Evolutionary conservation across 495 filamentous ascomycete species (phyloP).

Genomic region (Penicillium parvum): DNA sequence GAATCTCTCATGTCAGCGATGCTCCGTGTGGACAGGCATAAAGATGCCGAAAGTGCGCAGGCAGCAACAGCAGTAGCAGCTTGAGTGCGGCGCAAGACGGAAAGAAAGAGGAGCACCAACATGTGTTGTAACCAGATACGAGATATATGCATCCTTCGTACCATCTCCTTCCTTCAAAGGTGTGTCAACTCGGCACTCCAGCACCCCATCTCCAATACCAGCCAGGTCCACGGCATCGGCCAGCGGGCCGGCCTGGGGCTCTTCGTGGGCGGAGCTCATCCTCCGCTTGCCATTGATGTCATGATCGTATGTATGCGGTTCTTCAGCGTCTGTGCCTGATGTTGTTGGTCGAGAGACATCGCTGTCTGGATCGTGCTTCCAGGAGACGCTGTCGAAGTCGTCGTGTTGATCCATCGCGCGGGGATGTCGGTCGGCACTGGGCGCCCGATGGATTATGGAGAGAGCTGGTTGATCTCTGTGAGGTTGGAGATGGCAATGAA

Average conservation of each 20-base stretch:
- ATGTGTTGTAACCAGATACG: conserved; percentile 86
- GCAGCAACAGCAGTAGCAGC: conserved; percentile 12
- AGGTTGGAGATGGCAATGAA: neutral
- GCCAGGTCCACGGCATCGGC: conserved; percentile 58
- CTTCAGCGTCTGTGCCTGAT: conserved; percentile 40
- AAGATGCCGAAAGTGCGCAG: conserved; percentile 6
- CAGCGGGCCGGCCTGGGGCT: conserved; percentile 50
- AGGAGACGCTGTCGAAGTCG: conserved; percentile 57
- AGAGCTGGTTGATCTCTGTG: neutral
- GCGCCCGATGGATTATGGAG: conserved; percentile 11
- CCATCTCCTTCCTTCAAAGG: conserved; percentile 93
- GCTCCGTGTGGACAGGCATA: neutral
- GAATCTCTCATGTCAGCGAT: conserved; percentile 12
- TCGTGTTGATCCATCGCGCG: conserved; percentile 50
- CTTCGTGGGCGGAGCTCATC: conserved; percentile 43
- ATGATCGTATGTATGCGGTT: conserved; percentile 24
- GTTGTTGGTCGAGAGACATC: conserved; percentile 48
- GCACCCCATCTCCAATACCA: conserved; percentile 68
- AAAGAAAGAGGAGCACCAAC: conserved; percentile 45
- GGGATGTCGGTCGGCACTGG: conserved; percentile 18
- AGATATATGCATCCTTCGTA: conserved; percentile 96
- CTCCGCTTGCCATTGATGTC: conserved; percentile 52
- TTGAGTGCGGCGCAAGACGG: neutral
- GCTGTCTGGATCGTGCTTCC: conserved; percentile 51
- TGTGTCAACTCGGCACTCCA: conserved; percentile 76